Evolutionary conservation across 768 basidiomycete species (phyloP).

Genomic region (Leccinum obscurum): DNA sequence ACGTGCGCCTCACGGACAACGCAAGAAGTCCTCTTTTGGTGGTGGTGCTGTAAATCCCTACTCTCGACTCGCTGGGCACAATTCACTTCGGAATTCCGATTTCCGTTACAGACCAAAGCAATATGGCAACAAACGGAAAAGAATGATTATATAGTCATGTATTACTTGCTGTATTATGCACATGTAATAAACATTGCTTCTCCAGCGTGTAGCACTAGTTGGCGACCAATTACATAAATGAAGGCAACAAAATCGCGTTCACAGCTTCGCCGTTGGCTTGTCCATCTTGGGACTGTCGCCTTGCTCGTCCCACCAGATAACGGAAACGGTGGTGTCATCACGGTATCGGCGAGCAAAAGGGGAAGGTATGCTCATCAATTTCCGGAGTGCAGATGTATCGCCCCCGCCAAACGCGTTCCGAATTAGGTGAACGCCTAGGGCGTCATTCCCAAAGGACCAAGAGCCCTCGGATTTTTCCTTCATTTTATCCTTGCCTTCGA

Average conservation of each 20-base stretch:
- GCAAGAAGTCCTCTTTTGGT: conserved; percentile 32
- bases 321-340: conserved; percentile 85
- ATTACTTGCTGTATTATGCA: conserved; percentile 12
- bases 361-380: conserved; percentile 77
- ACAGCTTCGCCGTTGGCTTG: conserved; percentile 54
- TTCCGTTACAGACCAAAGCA: conserved; percentile 23
- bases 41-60: conserved; percentile 37
- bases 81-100: conserved; percentile 34
- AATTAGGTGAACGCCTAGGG: conserved; percentile 79
- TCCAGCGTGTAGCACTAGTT: neutral
- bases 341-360: conserved; percentile 75
- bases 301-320: conserved; percentile 80
- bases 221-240: neutral
- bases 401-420: conserved; percentile 93
- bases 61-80: conserved; percentile 34
- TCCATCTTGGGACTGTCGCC: conserved; percentile 40
- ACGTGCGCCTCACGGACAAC: conserved; percentile 21
- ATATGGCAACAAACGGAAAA: conserved; percentile 36
- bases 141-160: conserved; percentile 37
- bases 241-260: conserved; percentile 6
- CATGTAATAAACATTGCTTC: conserved; percentile 6
- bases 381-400: conserved; percentile 56
- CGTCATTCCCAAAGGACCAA: conserved; percentile 82
- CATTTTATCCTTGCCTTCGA: conserved; percentile 62
- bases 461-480: conserved; percentile 42